Evolutionary conservation across 2,329 filamentous ascomycete species (phyloP).

Genomic region (Phoma herbarum): DNA sequence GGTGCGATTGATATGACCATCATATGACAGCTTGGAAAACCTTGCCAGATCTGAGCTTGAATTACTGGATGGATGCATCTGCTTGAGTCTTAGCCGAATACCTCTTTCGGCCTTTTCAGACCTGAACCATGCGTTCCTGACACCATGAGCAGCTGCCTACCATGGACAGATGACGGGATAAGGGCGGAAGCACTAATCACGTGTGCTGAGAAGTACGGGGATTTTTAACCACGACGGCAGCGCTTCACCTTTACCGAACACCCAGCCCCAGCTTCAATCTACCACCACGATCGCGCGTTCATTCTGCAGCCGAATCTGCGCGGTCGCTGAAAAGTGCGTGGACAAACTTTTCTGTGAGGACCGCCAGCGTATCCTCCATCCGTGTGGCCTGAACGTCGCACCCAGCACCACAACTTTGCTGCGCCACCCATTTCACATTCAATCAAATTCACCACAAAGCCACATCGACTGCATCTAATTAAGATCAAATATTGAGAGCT

Average conservation of each 20-base stretch:
- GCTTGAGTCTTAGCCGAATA: background rate
- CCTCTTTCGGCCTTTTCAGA: background rate
- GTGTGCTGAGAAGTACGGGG: conserved; percentile 15
- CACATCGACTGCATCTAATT: background rate
- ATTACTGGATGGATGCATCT: background rate
- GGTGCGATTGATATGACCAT: background rate
- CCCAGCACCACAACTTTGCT: conserved; percentile 1
- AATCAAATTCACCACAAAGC: background rate
- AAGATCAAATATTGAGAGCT: no score
- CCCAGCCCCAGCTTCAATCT: background rate
- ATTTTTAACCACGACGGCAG: conserved; percentile 9
- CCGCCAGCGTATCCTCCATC: conserved; percentile 7
- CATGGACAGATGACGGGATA: background rate
- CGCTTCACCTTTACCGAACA: conserved; percentile 22
- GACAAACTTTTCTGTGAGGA: conserved; percentile 1
- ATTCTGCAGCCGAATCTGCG: background rate
- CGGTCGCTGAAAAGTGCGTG: background rate
- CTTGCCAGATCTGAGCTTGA: background rate
- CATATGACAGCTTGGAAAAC: background rate
- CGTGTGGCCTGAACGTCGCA: conserved; percentile 15
- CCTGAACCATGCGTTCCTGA: background rate
- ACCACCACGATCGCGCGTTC: conserved; percentile 8
- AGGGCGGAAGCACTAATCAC: conserved; percentile 13
- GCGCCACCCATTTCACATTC: background rate
- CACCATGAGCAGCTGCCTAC: background rate